phyloP scores from a whole-genome alignment of 257 asterid genomes.

The Anisodus tanguticus region DNA sequence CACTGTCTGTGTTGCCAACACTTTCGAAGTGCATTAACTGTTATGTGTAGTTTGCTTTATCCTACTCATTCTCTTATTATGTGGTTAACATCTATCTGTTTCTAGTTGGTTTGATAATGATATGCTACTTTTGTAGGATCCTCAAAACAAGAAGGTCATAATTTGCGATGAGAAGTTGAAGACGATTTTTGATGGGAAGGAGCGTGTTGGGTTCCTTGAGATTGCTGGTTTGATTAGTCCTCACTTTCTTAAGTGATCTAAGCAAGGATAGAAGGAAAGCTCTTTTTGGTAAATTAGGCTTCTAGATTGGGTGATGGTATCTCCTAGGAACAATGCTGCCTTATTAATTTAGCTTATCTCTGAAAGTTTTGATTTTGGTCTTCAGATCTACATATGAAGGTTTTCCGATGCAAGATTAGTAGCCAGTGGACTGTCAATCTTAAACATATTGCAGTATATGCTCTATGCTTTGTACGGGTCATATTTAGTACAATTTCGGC shows the following conservation, averaged over 20 bases:
- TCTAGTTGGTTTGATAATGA: background rate
- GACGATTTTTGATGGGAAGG: constrained; percentile 67
- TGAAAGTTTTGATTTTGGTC: background rate
- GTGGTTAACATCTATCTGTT: background rate
- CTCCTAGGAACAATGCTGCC: constrained; percentile 4
- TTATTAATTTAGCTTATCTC: constrained; percentile 5
- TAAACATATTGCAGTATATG: constrained; percentile 20
- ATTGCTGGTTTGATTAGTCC: constrained; percentile 88
- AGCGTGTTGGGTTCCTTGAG: constrained; percentile 88
- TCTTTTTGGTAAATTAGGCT: constrained; percentile 42
- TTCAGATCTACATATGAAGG: background rate
- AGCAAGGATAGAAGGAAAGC: constrained; percentile 24
- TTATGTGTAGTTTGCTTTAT: background rate
- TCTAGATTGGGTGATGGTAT: constrained; percentile 5
- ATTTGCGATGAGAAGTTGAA: constrained; percentile 93
- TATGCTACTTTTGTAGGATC: constrained; percentile 57
- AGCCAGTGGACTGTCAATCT: background rate
- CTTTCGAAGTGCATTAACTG: background rate
- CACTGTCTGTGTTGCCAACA: background rate
- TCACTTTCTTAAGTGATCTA: constrained; percentile 63
- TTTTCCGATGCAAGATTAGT: background rate
- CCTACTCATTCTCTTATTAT: background rate
- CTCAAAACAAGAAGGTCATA: constrained; percentile 77
- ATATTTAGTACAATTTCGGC: background rate
- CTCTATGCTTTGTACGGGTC: background rate